Evolutionary conservation across 2,329 filamentous ascomycete species (phyloP), one percentile per base, ranked within the genome.

Genomic region (Paecilomyces formosus): DNA sequence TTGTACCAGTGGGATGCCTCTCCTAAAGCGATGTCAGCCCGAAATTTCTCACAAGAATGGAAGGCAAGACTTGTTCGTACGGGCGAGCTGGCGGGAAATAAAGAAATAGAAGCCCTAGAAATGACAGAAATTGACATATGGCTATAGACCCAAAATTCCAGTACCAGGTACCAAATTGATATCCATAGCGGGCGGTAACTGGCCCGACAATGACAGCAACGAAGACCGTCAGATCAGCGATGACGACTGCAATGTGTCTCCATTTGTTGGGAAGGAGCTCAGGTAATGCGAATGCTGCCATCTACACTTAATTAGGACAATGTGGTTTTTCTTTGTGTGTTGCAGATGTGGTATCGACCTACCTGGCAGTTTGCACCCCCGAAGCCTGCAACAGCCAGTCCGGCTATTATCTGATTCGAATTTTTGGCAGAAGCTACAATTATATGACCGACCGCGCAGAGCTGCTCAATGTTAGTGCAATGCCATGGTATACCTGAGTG

Each of bases 181-280:
- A 73, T 2, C 73, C 76, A 62, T 74, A 80, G 15, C 78, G 67
- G 15, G 74, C 78, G 9, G 75, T 76, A 8, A 81, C 75, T 2
- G 79, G 78, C 0, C 72, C 77, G 3, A 80, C 70, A 24, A 80
- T 73, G 9, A 81, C 77, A 1, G 75, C 73, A 57, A 81, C 67
- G 54, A 77, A 77, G 13, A 78, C 74, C 2, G 72, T 72, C 22
- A 72, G 62, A 62, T 78, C 76, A 3, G 77, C 76, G 52, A 80
- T 67, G 1, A 76, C 74, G 57, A 79, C 73, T 35, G 72, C 74
- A 30, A 74, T 76, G 62, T 79, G 76, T 56, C 78, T 66, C 76
- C 77, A 80, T 63, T 80, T 80, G 66, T 80, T 80, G 0, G 78
- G 78, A 1, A 81, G 70, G 22, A 81, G 72, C 60, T 80, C 78